A percentile compares a stretch with the other conserved stretches of the same genome.
These are phyloP conservation scores for Primulina tabacum DNA, from an alignment of 257 asterid genomes.

Conservation along the genomic window DNA sequence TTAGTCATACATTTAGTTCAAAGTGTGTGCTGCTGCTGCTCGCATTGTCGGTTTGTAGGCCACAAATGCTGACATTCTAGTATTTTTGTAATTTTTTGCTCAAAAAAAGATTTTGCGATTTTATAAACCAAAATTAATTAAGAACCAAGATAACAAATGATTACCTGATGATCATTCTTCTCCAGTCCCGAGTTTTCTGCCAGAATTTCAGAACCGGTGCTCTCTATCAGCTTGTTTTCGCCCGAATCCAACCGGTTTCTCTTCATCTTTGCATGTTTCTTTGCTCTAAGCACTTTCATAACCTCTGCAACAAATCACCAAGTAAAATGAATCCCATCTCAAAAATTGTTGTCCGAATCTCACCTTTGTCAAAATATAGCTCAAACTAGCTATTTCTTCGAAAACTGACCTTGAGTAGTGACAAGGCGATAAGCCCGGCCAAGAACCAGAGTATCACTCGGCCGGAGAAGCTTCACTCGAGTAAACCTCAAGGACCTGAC, in stretches of 20 bases:
- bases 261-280: conserved; percentile 75
- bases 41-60: background rate
- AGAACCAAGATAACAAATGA: background rate
- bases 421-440: conserved; percentile 84
- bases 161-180: conserved; percentile 30
- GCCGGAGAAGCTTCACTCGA: conserved; percentile 78
- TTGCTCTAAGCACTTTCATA: conserved; percentile 74
- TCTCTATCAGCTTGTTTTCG: conserved; percentile 24
- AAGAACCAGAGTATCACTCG: conserved; percentile 61
- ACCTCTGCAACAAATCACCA: conserved; percentile 52
- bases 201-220: conserved; percentile 17
- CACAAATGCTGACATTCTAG: background rate
- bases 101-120: too few relatives aligned
- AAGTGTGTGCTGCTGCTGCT: too few relatives aligned
- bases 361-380: background rate
- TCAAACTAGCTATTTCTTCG: too few relatives aligned
- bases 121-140: too few relatives aligned
- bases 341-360: too few relatives aligned
- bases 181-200: conserved; percentile 9
- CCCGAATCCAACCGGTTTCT: conserved; percentile 35
- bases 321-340: too few relatives aligned
- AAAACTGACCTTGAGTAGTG: conserved; percentile 68
- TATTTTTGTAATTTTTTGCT: background rate
- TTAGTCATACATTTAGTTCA: background rate
- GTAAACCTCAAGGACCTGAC: conserved; percentile 49